A percentile compares a stretch with the other conserved stretches of the same genome.
Conservation (phyloP, 2,329 filamentous ascomycete genomes). For the Neonectria ditissima region DNA sequence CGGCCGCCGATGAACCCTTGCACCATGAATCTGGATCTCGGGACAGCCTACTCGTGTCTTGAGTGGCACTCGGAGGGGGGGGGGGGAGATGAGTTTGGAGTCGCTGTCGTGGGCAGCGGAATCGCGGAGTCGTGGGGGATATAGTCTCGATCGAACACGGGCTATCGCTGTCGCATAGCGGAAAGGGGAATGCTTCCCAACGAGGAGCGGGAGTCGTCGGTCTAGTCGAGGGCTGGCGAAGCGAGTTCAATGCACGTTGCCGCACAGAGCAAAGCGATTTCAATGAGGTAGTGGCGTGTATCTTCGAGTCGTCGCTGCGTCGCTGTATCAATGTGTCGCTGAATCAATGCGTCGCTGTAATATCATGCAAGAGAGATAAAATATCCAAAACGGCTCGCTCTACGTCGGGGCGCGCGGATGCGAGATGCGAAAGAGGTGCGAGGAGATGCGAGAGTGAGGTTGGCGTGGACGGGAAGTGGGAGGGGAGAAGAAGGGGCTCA, state of each 20-base stretch:
- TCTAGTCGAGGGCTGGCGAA: neutral
- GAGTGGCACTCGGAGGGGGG: neutral
- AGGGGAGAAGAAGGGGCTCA: constrained; percentile 1
- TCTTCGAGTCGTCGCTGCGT: neutral
- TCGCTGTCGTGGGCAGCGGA: neutral
- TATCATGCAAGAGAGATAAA: neutral
- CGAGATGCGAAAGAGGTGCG: neutral
- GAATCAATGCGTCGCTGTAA: neutral
- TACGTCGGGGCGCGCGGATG: neutral
- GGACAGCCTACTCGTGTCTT: neutral
- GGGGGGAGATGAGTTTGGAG: too few species aligned
- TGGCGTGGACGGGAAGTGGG: neutral
- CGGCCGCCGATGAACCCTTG: constrained; percentile 14
- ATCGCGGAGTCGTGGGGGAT: neutral
- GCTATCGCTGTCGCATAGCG: constrained; percentile 1
- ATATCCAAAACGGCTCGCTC: neutral
- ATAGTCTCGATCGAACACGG: neutral
- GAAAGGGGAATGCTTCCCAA: neutral
- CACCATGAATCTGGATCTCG: neutral
- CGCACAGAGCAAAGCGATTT: neutral
- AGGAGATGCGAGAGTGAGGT: neutral
- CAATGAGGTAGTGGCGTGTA: neutral
- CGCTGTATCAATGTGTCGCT: neutral
- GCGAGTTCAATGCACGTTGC: neutral
- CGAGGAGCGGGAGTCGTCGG: neutral